Conservation (phyloP, 495 filamentous ascomycete species). For the Penicillium angulare region DNA sequence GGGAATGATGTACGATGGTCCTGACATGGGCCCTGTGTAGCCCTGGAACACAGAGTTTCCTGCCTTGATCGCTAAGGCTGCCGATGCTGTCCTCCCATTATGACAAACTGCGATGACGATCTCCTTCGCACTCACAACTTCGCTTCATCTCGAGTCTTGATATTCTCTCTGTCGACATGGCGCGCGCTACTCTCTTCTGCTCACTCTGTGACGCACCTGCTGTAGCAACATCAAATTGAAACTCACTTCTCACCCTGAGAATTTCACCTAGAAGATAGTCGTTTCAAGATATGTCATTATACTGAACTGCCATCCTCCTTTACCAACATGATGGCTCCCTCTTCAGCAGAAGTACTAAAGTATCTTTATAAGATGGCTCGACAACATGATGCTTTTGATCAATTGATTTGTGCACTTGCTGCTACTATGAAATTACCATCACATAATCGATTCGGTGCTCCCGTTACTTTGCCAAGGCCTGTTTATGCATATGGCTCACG, state of each 20-base stretch:
- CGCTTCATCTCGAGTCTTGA: background rate
- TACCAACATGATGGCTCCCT: background rate
- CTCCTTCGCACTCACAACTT: too few species aligned
- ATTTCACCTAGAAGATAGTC: background rate
- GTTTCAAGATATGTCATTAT: background rate
- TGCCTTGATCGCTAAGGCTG: too few species aligned
- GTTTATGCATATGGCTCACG: background rate
- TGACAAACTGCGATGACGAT: too few species aligned
- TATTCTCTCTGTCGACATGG: background rate
- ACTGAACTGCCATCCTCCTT: background rate
- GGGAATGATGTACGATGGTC: too few species aligned
- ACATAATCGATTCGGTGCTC: conserved; percentile 7
- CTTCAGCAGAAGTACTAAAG: conserved; percentile 4
- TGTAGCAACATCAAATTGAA: background rate
- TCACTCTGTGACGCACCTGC: background rate
- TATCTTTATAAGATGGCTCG: conserved; percentile 8
- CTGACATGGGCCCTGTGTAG: too few species aligned
- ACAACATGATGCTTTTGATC: conserved; percentile 6
- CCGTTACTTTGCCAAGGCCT: conserved; percentile 2
- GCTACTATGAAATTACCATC: conserved; percentile 3
- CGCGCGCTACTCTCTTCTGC: background rate
- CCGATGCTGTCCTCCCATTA: too few species aligned
- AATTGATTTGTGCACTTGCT: conserved; percentile 4
- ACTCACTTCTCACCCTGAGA: background rate
- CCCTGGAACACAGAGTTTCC: too few species aligned